These are phyloP conservation scores for Plenodomus lindquistii DNA, from an alignment of 2,329 filamentous ascomycete species.

Conservation along the genomic window DNA sequence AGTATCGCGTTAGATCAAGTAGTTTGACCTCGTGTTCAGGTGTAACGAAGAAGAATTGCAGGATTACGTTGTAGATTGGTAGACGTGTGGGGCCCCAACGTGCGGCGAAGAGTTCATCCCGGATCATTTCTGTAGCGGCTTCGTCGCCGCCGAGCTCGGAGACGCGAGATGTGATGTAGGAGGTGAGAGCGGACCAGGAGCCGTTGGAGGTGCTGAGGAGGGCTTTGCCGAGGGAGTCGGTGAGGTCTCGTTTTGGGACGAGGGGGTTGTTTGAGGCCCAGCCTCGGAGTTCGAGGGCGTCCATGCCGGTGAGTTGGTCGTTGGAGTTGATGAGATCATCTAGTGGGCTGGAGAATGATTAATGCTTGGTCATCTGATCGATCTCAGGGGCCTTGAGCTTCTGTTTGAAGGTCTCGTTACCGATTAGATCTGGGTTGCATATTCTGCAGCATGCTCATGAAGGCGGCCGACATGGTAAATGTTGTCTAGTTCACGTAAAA, in stretches of 20 bases:
- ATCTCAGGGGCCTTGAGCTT: neutral
- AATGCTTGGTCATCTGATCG: neutral
- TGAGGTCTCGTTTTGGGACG: conserved; percentile 14
- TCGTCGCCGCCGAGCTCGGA: conserved; percentile 5
- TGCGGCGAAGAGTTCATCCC: conserved; percentile 10
- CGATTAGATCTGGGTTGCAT: conserved; percentile 11
- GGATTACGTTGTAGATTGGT: conserved; percentile 14
- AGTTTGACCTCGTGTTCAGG: conserved; percentile 5
- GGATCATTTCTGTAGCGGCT: conserved; percentile 6
- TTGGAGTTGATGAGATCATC: conserved; percentile 11
- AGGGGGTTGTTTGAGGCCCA: conserved; percentile 10
- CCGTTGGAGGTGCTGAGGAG: conserved; percentile 6
- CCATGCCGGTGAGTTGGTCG: conserved; percentile 15
- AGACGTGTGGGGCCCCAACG: conserved; percentile 17
- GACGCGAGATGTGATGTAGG: conserved; percentile 6
- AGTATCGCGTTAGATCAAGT: conserved; percentile 10
- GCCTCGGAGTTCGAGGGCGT: conserved; percentile 19
- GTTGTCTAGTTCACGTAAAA: neutral
- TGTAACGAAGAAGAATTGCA: conserved; percentile 7
- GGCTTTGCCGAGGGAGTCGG: conserved; percentile 11
- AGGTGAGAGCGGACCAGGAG: conserved; percentile 3
- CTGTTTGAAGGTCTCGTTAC: no score
- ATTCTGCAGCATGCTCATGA: conserved; percentile 17
- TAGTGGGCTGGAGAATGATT: conserved; percentile 4
- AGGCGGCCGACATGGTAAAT: conserved; percentile 12